Evolutionary conservation across 139 green algal genomes (phyloP), one percentile per base, ranked within the genome.

Genomic region (Chlamydomonas incerta): DNA sequence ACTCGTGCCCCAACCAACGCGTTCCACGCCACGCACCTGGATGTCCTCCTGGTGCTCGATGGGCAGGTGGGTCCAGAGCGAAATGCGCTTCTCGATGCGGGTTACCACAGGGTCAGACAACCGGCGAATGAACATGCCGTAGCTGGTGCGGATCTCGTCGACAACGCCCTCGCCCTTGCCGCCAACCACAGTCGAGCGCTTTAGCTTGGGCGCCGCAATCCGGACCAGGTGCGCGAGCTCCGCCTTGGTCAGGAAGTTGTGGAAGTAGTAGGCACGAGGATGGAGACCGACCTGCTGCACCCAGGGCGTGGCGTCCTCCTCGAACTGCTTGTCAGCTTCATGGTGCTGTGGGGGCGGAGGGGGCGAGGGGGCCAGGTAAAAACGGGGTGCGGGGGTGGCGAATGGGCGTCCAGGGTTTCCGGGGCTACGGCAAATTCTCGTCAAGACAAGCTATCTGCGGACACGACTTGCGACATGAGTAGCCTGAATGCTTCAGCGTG

Each of bases 181-280:
- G 24, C 94, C 93, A 37, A 97, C 93, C 37, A 97, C 95, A 5
- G 93, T 95, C 3, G 92, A 96, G 63, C 92, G 87, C 73, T 92
- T 90, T 87, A 97, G 95, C 88, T 95, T 15, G 90, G 86, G 74
- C 92, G 85, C 85, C 1, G 85, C 85, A 0, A 86, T 24, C 57
- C n/a, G 34, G 35, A 89, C 86, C 37, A 97, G 90, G 74, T 97
- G 95, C 4, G 94, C 88, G 26, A 89, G 92, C 81, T 96, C 95
- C 18, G 85, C 89, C 3, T 75, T 47, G 11, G 88, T 92, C 18
- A 98, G 85, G 76, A 98, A 97, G 91, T 95, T 95, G 88, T 98
- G 95, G 81, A 93, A 96, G 24, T 96, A 41, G 57, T 94, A 97
- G 21, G 90, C 90, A 5, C 94, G 83, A 17, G 94, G 94, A 0